Base-by-base conservation (phyloP, 768 basidiomycete species). In the Boletus tylopilopsis region DNA sequence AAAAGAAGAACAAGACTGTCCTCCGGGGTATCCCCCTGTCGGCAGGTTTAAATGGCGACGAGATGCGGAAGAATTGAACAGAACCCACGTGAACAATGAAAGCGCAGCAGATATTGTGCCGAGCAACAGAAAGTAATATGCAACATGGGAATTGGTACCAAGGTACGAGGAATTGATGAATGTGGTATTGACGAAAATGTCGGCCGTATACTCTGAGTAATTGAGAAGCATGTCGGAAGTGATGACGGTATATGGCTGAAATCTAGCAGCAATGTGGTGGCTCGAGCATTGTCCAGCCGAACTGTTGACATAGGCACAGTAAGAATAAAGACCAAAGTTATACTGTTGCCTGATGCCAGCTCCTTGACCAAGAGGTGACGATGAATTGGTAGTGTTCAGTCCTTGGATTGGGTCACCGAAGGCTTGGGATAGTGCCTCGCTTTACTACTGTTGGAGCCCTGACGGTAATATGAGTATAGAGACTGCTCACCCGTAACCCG, bases 291-390 rank as follows among this genome's bases (percentile, higher is more conserved):
- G 76, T 23, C 88, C 89, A 25, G 71, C 72, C 19, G 75, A 74
- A 35, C 69, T 66, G 54, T 81, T 77, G 56, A 85, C 71, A 58
- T 84, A 90, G 58, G 76, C 89, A 58, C 90, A 92, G 63, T 87
- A 80, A 18, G 82, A 80, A 69, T 91, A 92, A 22, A 92, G 72
- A n/a, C 90, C 90, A 55, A 85, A 91, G 51, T 81, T 71, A 70
- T 92, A 92, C 51, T 74, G 67, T 63, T 83, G 77, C 58, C 89
- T 80, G 49, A 91, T 69, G 18, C 90, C 90, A 13, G 72, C 70
- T 39, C 71, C 60, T 41, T 68, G 62, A 41, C 73, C 75, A 2
- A 91, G 78, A 5, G 87, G 82, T 36, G 77, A 75, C 29, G 79
- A 79, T 21, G 80, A 72, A 63, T 90, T 84, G 40, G 61, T 64